Conservation (phyloP, 1,284 basidiomycete genomes). For the Ustilago bromivora region DNA sequence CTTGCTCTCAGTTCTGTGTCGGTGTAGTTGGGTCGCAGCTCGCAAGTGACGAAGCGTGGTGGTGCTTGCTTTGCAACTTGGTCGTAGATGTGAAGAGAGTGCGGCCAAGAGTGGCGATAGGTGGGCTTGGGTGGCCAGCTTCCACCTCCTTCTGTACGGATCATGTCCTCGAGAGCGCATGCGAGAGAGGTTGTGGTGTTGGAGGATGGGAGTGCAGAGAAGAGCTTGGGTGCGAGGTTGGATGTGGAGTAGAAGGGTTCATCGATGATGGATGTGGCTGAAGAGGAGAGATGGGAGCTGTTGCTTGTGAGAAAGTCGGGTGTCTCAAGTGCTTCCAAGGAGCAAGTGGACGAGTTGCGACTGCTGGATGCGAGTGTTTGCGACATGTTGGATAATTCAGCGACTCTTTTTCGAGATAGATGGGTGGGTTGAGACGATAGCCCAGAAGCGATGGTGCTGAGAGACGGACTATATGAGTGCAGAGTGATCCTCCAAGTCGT, state of each 20-base stretch:
- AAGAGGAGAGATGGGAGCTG: slow-evolving; percentile 39
- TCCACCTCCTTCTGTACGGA: slow-evolving; percentile 41
- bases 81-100: slow-evolving; percentile 40
- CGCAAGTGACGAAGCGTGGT: slow-evolving; percentile 42
- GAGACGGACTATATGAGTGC: not conserved
- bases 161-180: slow-evolving; percentile 39
- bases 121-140: slow-evolving; percentile 47
- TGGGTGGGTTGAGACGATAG: not conserved
- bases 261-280: slow-evolving; percentile 43
- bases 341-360: slow-evolving; percentile 43
- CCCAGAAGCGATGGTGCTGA: not conserved
- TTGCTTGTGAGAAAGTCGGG: slow-evolving; percentile 34
- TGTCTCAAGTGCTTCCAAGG: slow-evolving; percentile 32
- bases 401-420: not conserved
- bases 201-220: slow-evolving; percentile 18
- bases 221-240: slow-evolving; percentile 39
- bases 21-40: slow-evolving; percentile 43
- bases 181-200: slow-evolving; percentile 7
- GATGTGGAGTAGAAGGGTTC: slow-evolving; percentile 23
- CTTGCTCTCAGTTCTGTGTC: slow-evolving; percentile 30
- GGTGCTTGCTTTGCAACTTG: slow-evolving; percentile 36
- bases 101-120: slow-evolving; percentile 47
- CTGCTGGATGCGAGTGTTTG: slow-evolving; percentile 26
- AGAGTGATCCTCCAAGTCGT: not conserved
- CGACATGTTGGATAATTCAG: slow-evolving; percentile 19